Base-by-base conservation (phyloP, 2,329 filamentous ascomycete genomes). In the Colletotrichum agaves region DNA sequence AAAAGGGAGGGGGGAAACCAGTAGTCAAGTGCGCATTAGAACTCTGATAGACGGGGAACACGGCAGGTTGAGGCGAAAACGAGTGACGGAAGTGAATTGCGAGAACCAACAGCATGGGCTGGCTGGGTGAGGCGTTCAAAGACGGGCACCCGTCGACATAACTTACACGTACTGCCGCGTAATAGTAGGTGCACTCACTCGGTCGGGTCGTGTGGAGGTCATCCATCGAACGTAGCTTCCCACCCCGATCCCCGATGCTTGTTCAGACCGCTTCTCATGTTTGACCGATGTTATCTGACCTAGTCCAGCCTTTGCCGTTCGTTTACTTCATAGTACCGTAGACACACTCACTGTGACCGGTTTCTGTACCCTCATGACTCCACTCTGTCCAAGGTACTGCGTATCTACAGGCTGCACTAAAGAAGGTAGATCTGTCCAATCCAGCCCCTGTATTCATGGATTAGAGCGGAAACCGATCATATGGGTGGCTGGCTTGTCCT, bases 81-180 rank as follows among this genome's bases (percentile, higher is more conserved):
- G 50, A 21, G 19, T n/a, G 13, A 17, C 5, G 4, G 50, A 17
- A 31, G 17, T 5, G 10, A 13, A 17, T 12, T 12, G 10, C 15
- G 21, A 50, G 33, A 50, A 46, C 46, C 37, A 61, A 61, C 33
- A 41, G 47, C 47, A 13, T 53, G 37, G 35, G 19, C n/a, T 19
- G 11, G 44, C 43, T 47, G 21, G 35, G 46, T 44, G 55, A 50
- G 39, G 56, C 55, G 31, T 46, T 7, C 13, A 8, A 8, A 15
- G 12, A 13, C 13, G 8, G 10, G 12, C 27, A 27, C 27, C 33
- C 47, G 43, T 55, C 23, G 37, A 41, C 31, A 35, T 39, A 21
- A 27, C 44, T 19, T 44, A 41, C n/a, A n/a, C n/a, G n/a, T n/a
- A n/a, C n/a, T n/a, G n/a, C n/a, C n/a, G n/a, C 19, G 19, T 3